phyloP scores from a whole-genome alignment of 2,329 filamentous ascomycete genomes.

The Penicillium sp. region DNA sequence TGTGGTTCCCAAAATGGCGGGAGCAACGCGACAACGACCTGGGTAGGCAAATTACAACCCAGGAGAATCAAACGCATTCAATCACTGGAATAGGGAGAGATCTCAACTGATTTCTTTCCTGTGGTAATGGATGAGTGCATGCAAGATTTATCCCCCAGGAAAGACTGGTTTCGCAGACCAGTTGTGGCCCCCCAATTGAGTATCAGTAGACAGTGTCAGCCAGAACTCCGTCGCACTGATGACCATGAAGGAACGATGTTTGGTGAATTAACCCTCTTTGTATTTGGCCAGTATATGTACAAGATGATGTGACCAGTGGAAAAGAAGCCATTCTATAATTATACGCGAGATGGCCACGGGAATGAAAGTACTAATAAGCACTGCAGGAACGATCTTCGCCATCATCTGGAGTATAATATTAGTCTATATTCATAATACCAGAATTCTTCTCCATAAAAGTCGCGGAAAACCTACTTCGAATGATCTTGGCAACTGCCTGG shows the following conservation, averaged over 20 bases:
- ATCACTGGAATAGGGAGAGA: too few species aligned
- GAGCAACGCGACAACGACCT: neutral
- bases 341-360: neutral
- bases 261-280: neutral
- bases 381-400: conserved; percentile 17
- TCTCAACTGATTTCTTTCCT: neutral
- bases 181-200: neutral
- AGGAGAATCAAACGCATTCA: too few species aligned
- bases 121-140: neutral
- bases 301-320: neutral
- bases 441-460: neutral
- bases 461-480: conserved; percentile 42
- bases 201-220: neutral
- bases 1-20: neutral
- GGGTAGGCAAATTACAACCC: neutral
- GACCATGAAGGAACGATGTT: neutral
- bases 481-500: conserved; percentile 72
- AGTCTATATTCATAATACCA: neutral
- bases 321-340: conserved; percentile 7
- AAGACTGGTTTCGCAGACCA: neutral
- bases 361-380: conserved; percentile 7
- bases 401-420: conserved; percentile 11
- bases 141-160: neutral
- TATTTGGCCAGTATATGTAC: neutral
- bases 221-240: too few species aligned